A percentile compares a stretch with the other conserved stretches of the same genome.
Evolutionary conservation across 371 early-diverging fungal species (phyloP).

Genomic region (Entomophthora muscae): DNA sequence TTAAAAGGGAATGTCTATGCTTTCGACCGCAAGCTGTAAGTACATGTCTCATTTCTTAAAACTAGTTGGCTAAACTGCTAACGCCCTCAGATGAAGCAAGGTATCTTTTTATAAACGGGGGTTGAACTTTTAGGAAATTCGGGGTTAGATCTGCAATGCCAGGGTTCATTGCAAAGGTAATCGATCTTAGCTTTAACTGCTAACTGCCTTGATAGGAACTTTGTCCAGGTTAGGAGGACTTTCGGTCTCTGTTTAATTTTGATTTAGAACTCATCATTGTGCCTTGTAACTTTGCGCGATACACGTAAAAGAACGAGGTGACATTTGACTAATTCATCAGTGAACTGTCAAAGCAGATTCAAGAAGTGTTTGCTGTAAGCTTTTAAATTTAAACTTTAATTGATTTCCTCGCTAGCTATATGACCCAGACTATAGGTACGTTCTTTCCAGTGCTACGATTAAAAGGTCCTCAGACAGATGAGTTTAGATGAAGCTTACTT

Average conservation of each 20-base stretch:
- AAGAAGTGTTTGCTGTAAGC: constrained; percentile 6
- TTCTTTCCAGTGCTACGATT: background rate
- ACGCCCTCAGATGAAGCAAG: background rate
- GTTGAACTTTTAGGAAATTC: constrained; percentile 1
- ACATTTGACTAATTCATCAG: background rate
- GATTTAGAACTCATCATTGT: constrained; percentile 8
- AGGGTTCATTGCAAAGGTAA: constrained; percentile 10
- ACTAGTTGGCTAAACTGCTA: no score
- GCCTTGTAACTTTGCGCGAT: background rate
- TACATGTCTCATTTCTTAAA: no score
- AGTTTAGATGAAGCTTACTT: constrained; percentile 10
- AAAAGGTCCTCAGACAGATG: background rate
- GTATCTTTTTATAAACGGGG: background rate
- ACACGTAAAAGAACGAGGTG: background rate
- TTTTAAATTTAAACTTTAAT: background rate
- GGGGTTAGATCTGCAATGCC: constrained; percentile 9
- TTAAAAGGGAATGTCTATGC: background rate
- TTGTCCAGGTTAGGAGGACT: constrained; percentile 4
- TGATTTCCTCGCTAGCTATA: background rate
- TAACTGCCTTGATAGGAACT: constrained; percentile 2
- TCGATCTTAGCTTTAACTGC: background rate
- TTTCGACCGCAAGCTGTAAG: background rate
- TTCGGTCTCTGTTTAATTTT: no score
- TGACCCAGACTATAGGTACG: constrained; percentile 5
- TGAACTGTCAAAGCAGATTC: background rate